Base-by-base conservation (phyloP, 495 filamentous ascomycete genomes). In the Aspergillus steynii region DNA sequence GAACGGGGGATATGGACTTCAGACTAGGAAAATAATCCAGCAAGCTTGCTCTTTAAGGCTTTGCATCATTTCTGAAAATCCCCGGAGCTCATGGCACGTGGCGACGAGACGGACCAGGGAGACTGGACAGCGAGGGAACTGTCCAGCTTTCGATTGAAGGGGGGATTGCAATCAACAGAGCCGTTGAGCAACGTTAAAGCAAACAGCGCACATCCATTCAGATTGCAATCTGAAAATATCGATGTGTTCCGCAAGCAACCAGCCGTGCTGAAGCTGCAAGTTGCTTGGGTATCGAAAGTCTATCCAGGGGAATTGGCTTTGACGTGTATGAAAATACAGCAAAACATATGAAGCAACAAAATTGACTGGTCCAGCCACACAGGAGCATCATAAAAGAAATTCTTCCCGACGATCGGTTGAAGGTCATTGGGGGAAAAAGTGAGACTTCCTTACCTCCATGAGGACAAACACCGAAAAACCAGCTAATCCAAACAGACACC, bases 391-490 rank as follows among this genome's bases (percentile, higher is more conserved):
- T 12, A 2, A 42, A 12, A 42, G 9, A 14, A 15, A 15, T 4
- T 42, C 37, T 42, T 12, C 10, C 4, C 37, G 14, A 14, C 12
- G 37, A 10, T 42, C 12, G 10, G 3, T 42, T 20, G 34, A 25
- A 12, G 25, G 14, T 9, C 8, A 56, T 37, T 29, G 3, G 31
- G 28, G 4, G 20, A 55, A 59, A 20, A 26, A 50, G 8, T 37
- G 1, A 32, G 20, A 10, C 34, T 52, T 32, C 50, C 55, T 59
- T 59, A 59, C 56, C 56, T 59, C 56, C 56, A 59, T 59, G 10
- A 14, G 45, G 27, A 26, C 48, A 42, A 42, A 42, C 37, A 15
- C 9, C 37, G 37, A 42, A 10, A 12, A 42, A 12, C 37, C 37
- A 42, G 14, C 37, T 2, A 10, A 42, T 42, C 14, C 12, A 15